Evolutionary conservation across 306 rosid genomes (phyloP), one percentile per base, ranked within the genome.

Genomic region (Sindora glabra): DNA sequence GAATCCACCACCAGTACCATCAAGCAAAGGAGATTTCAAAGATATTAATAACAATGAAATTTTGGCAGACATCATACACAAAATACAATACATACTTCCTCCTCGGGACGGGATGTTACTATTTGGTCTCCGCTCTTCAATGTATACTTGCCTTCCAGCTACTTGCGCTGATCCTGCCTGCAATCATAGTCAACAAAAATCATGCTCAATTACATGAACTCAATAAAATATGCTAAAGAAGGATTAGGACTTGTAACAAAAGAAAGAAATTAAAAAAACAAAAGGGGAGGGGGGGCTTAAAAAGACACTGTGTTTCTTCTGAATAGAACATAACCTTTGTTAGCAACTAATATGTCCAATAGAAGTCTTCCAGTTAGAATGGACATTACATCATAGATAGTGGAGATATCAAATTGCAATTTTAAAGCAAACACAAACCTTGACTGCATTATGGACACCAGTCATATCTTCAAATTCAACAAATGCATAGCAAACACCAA

Each of bases 111-210:
- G 86, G 57, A 83, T 82, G 85, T 70, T 80, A 77, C 89, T 89
- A 77, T 81, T 89, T 41, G 90, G 90, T 80, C 99, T 92, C 70
- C 99, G 78, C 80, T 92, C 96, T 79, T 89, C 96, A 37, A 92
- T 92, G 86, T 79, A 86, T 55, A 82, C 90, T 67, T 78, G 94
- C 55, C 90, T 80, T 45, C 99, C 99, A 44, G 82, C 95, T 61
- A 92, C 67, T 76, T 77, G 82, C 68, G 76, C 88, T 56, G 82
- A 75, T 56, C 86, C 92, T 0, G 81, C 95, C 98, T 92, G 68
- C 54, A 74, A 56, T 30, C 38, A 45, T 29, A 51, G 3, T 44
- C 59, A 59, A 59, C 64, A 74, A 42, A 39, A 38, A 67, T 56
- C 64, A 66, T 15, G 39, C 50, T 41, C 32, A 29, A 6, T 51